phyloP scores from a whole-genome alignment of 169 alveolate species.

The Plasmodium cynomolgi region DNA sequence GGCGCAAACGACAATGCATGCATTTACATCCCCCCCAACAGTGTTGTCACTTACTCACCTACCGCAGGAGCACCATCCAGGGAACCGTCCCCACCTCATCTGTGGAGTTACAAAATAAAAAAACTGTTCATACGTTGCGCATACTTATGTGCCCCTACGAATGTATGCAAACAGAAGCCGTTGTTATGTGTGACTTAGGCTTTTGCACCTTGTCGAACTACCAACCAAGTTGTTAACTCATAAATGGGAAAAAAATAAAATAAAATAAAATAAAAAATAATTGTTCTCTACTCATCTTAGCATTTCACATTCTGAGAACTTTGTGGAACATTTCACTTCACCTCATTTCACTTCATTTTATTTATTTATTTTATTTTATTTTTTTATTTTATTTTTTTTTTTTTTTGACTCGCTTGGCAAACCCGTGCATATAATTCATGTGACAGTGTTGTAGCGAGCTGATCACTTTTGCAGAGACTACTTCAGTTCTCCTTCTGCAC shows the following conservation, averaged over 20 bases:
- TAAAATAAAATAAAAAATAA: neutral
- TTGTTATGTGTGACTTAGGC: neutral
- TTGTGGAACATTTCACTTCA: neutral
- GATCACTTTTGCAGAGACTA: neutral
- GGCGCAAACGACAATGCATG: neutral
- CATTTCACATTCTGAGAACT: neutral
- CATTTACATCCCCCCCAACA: neutral
- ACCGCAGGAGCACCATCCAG: neutral
- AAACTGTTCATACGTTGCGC: neutral
- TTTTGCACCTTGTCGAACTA: neutral
- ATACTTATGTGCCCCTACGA: neutral
- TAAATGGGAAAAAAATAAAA: neutral
- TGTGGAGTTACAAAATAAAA: neutral
- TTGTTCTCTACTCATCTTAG: neutral
- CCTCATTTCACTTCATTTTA: too few relatives aligned
- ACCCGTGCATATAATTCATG: neutral
- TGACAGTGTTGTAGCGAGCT: neutral
- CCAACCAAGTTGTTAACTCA: neutral
- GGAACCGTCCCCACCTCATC: neutral
- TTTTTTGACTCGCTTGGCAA: neutral
- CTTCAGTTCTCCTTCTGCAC: neutral
- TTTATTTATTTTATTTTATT: neutral
- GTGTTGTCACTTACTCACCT: neutral
- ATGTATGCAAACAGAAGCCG: neutral
- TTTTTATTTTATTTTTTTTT: neutral